Evolutionary conservation across 2,329 filamentous ascomycete genomes (phyloP).

Genomic region (Pestalotiopsis sp.): DNA sequence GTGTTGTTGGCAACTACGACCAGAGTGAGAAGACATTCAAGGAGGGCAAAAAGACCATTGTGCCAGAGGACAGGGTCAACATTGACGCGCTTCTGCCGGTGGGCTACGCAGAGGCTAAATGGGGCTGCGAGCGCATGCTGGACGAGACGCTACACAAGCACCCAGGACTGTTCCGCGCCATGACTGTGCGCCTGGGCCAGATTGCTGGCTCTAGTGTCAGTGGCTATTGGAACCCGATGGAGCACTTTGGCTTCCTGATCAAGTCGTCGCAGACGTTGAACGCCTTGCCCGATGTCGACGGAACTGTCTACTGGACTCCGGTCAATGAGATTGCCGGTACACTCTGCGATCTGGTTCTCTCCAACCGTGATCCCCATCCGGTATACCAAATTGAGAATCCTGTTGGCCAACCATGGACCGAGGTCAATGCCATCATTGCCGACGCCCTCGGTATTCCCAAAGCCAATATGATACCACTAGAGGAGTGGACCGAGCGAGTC

Average conservation of each 20-base stretch:
- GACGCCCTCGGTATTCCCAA: slow-evolving; percentile 23
- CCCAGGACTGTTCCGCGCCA: slow-evolving; percentile 43
- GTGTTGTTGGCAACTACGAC: slow-evolving; percentile 35
- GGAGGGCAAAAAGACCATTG: slow-evolving; percentile 17
- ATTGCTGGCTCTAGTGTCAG: slow-evolving; percentile 51
- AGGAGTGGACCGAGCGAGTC: slow-evolving; percentile 30
- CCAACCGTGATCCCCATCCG: slow-evolving; percentile 10
- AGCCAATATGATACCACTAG: slow-evolving; percentile 25
- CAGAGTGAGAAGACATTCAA: slow-evolving; percentile 21
- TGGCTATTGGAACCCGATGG: slow-evolving; percentile 57
- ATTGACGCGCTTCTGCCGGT: slow-evolving; percentile 43
- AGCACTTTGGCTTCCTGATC: slow-evolving; percentile 52
- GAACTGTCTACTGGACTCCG: slow-evolving; percentile 46
- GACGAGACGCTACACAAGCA: slow-evolving; percentile 47
- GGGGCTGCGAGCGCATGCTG: slow-evolving; percentile 51
- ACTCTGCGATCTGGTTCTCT: slow-evolving; percentile 8
- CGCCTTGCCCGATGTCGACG: slow-evolving; percentile 42
- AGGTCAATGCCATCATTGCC: slow-evolving; percentile 23
- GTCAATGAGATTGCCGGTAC: slow-evolving; percentile 39
- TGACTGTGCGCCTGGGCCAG: slow-evolving; percentile 50
- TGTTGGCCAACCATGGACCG: slow-evolving; percentile 26
- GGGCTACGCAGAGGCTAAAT: slow-evolving; percentile 58
- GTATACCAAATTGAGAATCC: slow-evolving; percentile 23
- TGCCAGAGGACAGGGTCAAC: slow-evolving; percentile 45
- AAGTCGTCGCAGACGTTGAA: slow-evolving; percentile 51